phyloP scores from a whole-genome alignment of 1,284 basidiomycete species.

The Ganoderma leucocontextum region DNA sequence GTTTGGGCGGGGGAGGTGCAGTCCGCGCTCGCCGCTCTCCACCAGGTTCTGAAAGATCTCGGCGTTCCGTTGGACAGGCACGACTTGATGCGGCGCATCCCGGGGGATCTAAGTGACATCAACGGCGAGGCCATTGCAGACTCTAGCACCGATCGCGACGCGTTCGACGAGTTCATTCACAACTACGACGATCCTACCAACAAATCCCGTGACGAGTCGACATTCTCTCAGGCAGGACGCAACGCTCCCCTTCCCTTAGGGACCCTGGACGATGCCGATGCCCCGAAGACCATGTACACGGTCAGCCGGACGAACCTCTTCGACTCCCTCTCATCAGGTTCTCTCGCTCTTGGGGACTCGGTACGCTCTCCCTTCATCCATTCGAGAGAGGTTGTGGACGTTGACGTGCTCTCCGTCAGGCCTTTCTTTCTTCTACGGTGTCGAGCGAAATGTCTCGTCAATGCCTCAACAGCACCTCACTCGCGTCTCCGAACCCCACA shows the following conservation, averaged over 20 bases:
- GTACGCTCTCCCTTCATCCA: neutral
- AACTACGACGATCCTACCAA: constrained; percentile 13
- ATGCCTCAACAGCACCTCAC: neutral
- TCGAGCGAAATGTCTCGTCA: neutral
- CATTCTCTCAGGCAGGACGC: neutral
- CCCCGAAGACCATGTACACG: neutral
- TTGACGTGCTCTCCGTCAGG: constrained; percentile 6
- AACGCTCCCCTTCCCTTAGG: too few relatives aligned
- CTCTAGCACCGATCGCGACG: neutral
- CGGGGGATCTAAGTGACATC: neutral
- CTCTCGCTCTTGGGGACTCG: constrained; percentile 18
- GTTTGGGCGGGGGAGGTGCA: constrained; percentile 11
- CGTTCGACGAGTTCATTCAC: constrained; percentile 17
- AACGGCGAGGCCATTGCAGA: neutral
- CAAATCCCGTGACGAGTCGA: neutral
- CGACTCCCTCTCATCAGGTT: constrained; percentile 6
- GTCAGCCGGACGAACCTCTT: constrained; percentile 1
- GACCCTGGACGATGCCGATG: constrained; percentile 1
- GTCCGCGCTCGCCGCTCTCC: neutral
- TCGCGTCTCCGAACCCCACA: neutral
- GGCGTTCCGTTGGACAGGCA: neutral
- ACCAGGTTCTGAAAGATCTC: constrained; percentile 7
- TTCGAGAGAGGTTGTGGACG: neutral
- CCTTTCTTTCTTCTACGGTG: constrained; percentile 7
- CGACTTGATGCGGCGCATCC: neutral